Evolutionary conservation across 495 filamentous ascomycete species (phyloP).

Genomic region (Daldinia decipiens): DNA sequence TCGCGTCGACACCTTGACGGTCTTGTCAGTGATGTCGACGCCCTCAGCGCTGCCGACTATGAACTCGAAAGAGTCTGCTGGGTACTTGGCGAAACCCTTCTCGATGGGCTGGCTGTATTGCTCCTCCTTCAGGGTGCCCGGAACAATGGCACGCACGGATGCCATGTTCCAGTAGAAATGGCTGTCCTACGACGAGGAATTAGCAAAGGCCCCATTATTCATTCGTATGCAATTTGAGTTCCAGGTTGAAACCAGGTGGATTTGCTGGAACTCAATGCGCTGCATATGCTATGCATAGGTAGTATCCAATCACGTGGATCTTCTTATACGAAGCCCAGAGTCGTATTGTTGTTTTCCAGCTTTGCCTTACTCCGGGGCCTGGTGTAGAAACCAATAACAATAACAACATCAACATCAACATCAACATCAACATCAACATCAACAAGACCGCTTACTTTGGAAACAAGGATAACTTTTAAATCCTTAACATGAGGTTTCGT

Average conservation of each 20-base stretch:
- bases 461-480: slow-evolving; percentile 59
- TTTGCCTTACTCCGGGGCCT: background rate
- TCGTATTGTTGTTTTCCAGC: slow-evolving; percentile 6
- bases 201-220: slow-evolving; percentile 17
- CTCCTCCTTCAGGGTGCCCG: slow-evolving; percentile 57
- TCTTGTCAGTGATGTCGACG: slow-evolving; percentile 49
- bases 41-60: slow-evolving; percentile 53
- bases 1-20: slow-evolving; percentile 37
- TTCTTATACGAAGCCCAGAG: background rate
- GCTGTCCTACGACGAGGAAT: slow-evolving; percentile 53
- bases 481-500: slow-evolving; percentile 48
- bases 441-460: slow-evolving; percentile 50
- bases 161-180: slow-evolving; percentile 69
- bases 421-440: background rate
- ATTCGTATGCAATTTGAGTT: slow-evolving; percentile 9
- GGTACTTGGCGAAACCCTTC: slow-evolving; percentile 53
- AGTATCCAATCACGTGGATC: slow-evolving; percentile 16
- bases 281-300: background rate
- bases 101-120: slow-evolving; percentile 60
- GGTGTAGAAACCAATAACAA: background rate
- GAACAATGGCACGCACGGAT: slow-evolving; percentile 64
- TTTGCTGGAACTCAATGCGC: slow-evolving; percentile 10
- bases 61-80: slow-evolving; percentile 52
- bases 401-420: background rate
- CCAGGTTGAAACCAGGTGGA: slow-evolving; percentile 38